These are phyloP conservation scores for Albugo laibachii DNA, from an alignment of 352 stramenopile genomes.

Conservation along the genomic window DNA sequence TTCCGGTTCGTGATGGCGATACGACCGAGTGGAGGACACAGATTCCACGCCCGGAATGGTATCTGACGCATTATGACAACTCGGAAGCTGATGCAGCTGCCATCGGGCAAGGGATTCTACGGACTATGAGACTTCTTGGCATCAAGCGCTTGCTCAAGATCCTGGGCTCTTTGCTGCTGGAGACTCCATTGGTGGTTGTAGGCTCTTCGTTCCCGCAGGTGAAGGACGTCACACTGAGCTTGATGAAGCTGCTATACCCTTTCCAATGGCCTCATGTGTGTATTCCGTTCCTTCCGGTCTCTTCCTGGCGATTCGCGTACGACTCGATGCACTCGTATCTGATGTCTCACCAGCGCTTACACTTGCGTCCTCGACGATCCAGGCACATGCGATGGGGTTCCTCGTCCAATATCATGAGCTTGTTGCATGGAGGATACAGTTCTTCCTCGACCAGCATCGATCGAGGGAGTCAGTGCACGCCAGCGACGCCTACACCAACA, in stretches of 20 bases:
- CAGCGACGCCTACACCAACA: too few species aligned
- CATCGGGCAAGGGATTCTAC: slow-evolving; percentile 19
- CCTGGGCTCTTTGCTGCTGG: slow-evolving; percentile 38
- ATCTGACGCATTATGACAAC: slow-evolving; percentile 34
- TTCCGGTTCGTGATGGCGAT: slow-evolving; percentile 24
- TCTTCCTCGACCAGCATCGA: slow-evolving; percentile 18
- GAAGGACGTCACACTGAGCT: slow-evolving; percentile 44
- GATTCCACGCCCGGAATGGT: slow-evolving; percentile 57
- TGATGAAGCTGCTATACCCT: slow-evolving; percentile 52
- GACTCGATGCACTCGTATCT: slow-evolving; percentile 38
- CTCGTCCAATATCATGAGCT: slow-evolving; percentile 2
- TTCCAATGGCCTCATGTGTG: slow-evolving; percentile 70
- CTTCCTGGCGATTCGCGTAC: slow-evolving; percentile 48
- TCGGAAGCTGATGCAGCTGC: slow-evolving; percentile 23
- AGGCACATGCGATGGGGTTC: slow-evolving; percentile 5
- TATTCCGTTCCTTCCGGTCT: slow-evolving; percentile 46
- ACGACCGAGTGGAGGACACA: slow-evolving; percentile 35
- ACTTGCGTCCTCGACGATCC: slow-evolving; percentile 5
- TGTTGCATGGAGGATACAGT: slow-evolving; percentile 17
- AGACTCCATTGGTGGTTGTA: slow-evolving; percentile 55
- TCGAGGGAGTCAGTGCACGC: too few species aligned
- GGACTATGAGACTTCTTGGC: slow-evolving; percentile 36
- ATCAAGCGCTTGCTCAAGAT: slow-evolving; percentile 54
- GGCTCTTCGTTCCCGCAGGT: slow-evolving; percentile 50
- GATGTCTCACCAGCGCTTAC: slow-evolving; percentile 34